Evolutionary conservation across 768 basidiomycete species (phyloP).

Genomic region (Boletus rubroflammeus): DNA sequence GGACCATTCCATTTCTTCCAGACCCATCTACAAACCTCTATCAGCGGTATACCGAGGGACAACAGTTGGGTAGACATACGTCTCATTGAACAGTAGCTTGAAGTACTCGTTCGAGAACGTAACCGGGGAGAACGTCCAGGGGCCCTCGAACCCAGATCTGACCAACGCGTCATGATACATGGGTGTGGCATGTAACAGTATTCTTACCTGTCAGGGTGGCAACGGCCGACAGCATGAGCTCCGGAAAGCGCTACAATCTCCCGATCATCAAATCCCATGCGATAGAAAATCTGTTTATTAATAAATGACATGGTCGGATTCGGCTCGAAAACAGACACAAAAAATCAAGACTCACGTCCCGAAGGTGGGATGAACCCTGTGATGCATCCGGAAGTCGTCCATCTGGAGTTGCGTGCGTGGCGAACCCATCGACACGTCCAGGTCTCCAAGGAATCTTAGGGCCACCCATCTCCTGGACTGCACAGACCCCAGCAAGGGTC

Average conservation of each 20-base stretch:
- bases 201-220: slow-evolving; percentile 73
- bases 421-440: slow-evolving; percentile 86
- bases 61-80: slow-evolving; percentile 37
- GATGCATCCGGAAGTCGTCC: slow-evolving; percentile 87
- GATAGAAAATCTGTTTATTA: slow-evolving; percentile 62
- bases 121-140: slow-evolving; percentile 94
- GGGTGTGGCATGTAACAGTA: background rate
- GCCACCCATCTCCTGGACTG: slow-evolving; percentile 90
- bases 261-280: slow-evolving; percentile 92
- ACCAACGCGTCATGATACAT: background rate
- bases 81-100: slow-evolving; percentile 84
- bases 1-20: slow-evolving; percentile 96
- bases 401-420: slow-evolving; percentile 72
- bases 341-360: slow-evolving; percentile 48
- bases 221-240: slow-evolving; percentile 94
- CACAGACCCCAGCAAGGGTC: slow-evolving; percentile 92
- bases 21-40: slow-evolving; percentile 52
- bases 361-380: slow-evolving; percentile 81
- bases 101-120: slow-evolving; percentile 85
- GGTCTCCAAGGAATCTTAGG: slow-evolving; percentile 93
- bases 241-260: slow-evolving; percentile 95
- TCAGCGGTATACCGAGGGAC: background rate
- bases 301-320: background rate
- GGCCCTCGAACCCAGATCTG: slow-evolving; percentile 79
- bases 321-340: background rate